Base-by-base conservation (phyloP, 495 filamentous ascomycete genomes). In the Penicillium roqueforti region DNA sequence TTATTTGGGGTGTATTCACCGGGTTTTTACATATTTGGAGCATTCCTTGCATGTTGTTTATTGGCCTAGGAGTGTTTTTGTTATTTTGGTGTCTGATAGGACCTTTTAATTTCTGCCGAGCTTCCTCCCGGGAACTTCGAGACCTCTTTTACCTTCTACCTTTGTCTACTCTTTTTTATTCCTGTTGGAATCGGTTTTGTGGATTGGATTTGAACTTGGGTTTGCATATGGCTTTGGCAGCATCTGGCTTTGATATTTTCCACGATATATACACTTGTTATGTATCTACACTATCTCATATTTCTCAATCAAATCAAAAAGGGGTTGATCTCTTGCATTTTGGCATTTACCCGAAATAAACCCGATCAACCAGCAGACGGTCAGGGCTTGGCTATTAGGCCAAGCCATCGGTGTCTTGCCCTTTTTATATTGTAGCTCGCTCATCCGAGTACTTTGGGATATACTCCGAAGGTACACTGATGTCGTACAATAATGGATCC, bases 11-110 rank as follows among this genome's bases (percentile, higher is more conserved):
- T 67, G 57, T 45, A 50, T 36, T 39, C 58, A 56, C 58, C 58
- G 50, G 54, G 54, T 42, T 53, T 61, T 53, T 68, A 66, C 60
- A 68, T 63, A 63, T 56, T 59, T 29, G 65, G 60, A 66, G 60
- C 62, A 59, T 55, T 61, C 39, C 52, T 58, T 58, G 58, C 58
- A 60, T 62, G 59, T 53, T 67, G 54, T 58, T 64, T 65, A 62
- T 67, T 64, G 64, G 64, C 51, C 49, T 67, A 61, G 59, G 61
- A 54, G 55, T 38, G 29, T 34, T 20, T 23, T 50, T 52, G 31
- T 54, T 56, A 34, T 58, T 47, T 59, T 54, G 47, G 58, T 60
- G 59, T 60, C 47, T 43, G 59, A 61, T 65, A 63, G 32, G 57
- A 65, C 54, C 32, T 57, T 65, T 51, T 65, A 58, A 65, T 58